phyloP scores from a whole-genome alignment of 331 rosid species.

The Prunus yedoensis region DNA sequence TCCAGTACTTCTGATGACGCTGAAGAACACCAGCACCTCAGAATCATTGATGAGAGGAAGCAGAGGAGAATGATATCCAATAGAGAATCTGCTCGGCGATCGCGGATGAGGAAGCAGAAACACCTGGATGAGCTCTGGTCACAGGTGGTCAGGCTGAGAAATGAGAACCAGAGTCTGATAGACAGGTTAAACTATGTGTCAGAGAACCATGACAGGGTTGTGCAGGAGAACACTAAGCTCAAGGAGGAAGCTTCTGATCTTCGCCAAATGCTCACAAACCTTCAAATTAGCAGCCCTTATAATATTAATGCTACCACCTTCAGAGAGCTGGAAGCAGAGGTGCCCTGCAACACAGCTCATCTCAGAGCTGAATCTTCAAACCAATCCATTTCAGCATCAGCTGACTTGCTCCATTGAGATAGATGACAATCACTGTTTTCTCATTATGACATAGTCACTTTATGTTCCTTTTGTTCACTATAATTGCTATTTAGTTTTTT shows the following conservation, averaged over 20 bases:
- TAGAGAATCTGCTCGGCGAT: constrained; percentile 89
- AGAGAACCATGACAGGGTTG: constrained; percentile 54
- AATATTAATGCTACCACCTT: constrained; percentile 31
- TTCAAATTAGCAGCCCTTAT: constrained; percentile 46
- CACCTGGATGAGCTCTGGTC: constrained; percentile 94
- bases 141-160: constrained; percentile 76
- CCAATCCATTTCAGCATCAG: constrained; percentile 36
- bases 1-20: constrained; percentile 87
- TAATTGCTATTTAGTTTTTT: constrained; percentile 27
- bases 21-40: constrained; percentile 58
- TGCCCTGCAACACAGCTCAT: constrained; percentile 49
- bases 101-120: constrained; percentile 92
- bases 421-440: constrained; percentile 28
- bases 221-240: constrained; percentile 67
- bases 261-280: constrained; percentile 58
- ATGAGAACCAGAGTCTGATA: constrained; percentile 64
- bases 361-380: constrained; percentile 46
- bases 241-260: constrained; percentile 73
- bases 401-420: constrained; percentile 40
- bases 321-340: constrained; percentile 26
- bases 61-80: constrained; percentile 87
- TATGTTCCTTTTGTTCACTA: constrained; percentile 32
- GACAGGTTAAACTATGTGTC: constrained; percentile 60
- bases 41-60: constrained; percentile 71
- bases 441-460: constrained; percentile 8